Percentiles rank a stretch among this genome's conserved stretches.
phyloP scores from a whole-genome alignment of 176 grass and related monocot species.

The Tuctoria greenei region DNA sequence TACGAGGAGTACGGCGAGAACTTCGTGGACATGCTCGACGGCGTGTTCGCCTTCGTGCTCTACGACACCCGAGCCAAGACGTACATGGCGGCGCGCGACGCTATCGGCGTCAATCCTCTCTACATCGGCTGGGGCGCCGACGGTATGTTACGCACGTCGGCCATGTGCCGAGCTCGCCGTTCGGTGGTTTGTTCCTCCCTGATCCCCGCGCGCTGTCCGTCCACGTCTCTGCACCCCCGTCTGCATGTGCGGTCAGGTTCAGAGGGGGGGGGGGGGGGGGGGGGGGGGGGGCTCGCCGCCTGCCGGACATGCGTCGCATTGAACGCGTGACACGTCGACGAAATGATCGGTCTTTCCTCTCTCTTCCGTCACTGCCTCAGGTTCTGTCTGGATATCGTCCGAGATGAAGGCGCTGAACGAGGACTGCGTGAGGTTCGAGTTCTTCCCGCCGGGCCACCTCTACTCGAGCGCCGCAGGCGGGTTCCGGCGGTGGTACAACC shows the following conservation, averaged over 20 bases:
- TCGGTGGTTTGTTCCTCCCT: background rate
- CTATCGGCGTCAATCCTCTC: slow-evolving; percentile 87
- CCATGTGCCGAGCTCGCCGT: background rate
- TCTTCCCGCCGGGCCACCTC: slow-evolving; percentile 79
- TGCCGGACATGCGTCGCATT: background rate
- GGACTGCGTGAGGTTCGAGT: slow-evolving; percentile 77
- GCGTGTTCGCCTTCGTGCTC: slow-evolving; percentile 91
- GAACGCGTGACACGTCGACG: background rate
- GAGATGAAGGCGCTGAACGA: slow-evolving; percentile 96
- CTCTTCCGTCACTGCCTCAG: slow-evolving; percentile 24
- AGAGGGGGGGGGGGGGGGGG: too few relatives aligned
- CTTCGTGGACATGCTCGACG: slow-evolving; percentile 91
- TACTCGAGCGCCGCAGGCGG: slow-evolving; percentile 69
- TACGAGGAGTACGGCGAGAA: slow-evolving; percentile 87
- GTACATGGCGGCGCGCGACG: slow-evolving; percentile 83
- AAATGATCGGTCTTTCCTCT: background rate
- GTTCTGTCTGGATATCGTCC: slow-evolving; percentile 85
- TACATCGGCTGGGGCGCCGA: slow-evolving; percentile 97
- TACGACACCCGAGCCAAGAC: slow-evolving; percentile 71
- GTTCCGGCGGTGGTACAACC: slow-evolving; percentile 83
- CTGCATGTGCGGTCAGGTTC: background rate
- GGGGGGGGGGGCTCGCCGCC: background rate
- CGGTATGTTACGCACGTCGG: slow-evolving; percentile 35
- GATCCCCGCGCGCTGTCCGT: background rate
- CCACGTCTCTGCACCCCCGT: background rate